Evolutionary conservation across 768 basidiomycete species (phyloP).

Genomic region (Tremella yokohamensis): DNA sequence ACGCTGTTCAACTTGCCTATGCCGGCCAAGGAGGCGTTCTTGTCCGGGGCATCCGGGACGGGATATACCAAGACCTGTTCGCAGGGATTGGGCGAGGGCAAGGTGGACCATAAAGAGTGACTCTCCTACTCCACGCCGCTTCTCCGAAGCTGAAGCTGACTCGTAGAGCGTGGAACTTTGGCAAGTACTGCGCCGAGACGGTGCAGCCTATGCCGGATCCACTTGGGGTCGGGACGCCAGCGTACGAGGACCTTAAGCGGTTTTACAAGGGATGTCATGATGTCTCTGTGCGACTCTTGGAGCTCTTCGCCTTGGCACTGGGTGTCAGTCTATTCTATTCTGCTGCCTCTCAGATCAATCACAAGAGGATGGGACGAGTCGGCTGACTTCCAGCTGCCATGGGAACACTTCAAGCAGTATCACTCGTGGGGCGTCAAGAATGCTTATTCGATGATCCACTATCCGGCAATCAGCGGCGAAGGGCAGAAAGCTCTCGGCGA

Average conservation of each 20-base stretch:
- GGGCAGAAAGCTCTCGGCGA: constrained; percentile 5
- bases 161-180: constrained; percentile 18
- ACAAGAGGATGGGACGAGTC: background rate
- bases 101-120: constrained; percentile 24
- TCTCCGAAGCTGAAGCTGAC: background rate
- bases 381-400: constrained; percentile 12
- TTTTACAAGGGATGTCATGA: constrained; percentile 23
- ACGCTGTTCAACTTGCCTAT: constrained; percentile 11
- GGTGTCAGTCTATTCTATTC: constrained; percentile 7
- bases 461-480: constrained; percentile 8
- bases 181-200: constrained; percentile 14
- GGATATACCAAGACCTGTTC: constrained; percentile 18
- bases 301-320: constrained; percentile 23
- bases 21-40: constrained; percentile 16
- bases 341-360: too few species aligned
- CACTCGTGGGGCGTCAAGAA: constrained; percentile 24
- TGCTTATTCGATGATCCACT: constrained; percentile 21
- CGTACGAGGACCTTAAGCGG: constrained; percentile 5
- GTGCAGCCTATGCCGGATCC: constrained; percentile 18
- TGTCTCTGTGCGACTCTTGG: constrained; percentile 16
- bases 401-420: constrained; percentile 17
- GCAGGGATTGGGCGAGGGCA: constrained; percentile 17
- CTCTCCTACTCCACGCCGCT: background rate
- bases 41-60: constrained; percentile 13
- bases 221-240: constrained; percentile 2